Base-by-base conservation (phyloP, 129 eudicot species). In the Arctium minus region DNA sequence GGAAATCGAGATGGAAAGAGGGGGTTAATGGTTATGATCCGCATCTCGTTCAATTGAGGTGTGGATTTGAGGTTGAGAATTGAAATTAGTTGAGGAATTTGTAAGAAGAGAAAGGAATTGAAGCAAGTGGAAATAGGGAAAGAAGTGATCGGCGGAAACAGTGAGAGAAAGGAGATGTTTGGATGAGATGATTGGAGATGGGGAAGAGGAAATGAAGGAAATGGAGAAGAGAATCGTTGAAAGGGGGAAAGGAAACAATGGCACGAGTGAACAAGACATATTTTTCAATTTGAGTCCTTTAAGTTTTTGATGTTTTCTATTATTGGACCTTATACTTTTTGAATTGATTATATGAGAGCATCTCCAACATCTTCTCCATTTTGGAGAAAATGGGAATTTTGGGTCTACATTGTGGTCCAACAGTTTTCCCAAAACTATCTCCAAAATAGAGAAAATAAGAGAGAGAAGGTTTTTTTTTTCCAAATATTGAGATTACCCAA, bases 1-100 rank as follows among this genome's bases (percentile, higher is more conserved):
- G 56, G 80, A 79, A 44, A 79, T 80, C 87, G 87, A 83, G 82
- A 74, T 78, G 84, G 5, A 79, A 44, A 80, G 72, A 56, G 46
- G 77, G 27, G 27, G 27, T 22, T 22, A 22, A 22, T 70, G 74
- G 84, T 64, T 82, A 46, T 48, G 56, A 71, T 62, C 84, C 32
- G 76, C 94, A 92, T 90, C 78, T 77, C 68, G 56, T 2, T 31
- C 10, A 31, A 2, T 17, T 1, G 69, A 50, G 79, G 35, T 74
- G 5, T 22, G 64, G 48, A 39, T 53, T 48, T 67, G 80, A 64
- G 75, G 8, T 60, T 64, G 44, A 17, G 18, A 75, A 8, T 29
- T 46, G 68, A 4, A 18, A 73, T 13, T 2, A 30, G 7, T 30
- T 32, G 29, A 27, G 27, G 22, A 62, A 18, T 53, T 6, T 7